Evolutionary conservation across 148 eudicot species (phyloP).

Genomic region (Limonium bicolor): DNA sequence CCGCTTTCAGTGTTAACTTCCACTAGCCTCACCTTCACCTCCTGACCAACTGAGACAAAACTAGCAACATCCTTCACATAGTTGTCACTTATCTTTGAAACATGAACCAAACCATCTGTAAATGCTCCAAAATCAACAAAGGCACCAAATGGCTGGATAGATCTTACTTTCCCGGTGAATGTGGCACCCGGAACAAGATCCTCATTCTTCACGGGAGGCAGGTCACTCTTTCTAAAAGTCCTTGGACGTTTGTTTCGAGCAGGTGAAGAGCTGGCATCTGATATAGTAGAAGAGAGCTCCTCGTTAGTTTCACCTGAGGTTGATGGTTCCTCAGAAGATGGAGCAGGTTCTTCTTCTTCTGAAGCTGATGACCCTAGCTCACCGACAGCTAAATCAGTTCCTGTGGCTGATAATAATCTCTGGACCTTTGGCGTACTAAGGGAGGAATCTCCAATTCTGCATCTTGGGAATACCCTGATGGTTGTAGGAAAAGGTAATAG

Average conservation of each 20-base stretch:
- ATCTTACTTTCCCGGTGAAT: slow-evolving; percentile 73
- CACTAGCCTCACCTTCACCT: slow-evolving; percentile 75
- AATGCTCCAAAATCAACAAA: slow-evolving; percentile 97
- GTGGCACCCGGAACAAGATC: slow-evolving; percentile 76
- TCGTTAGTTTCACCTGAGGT: slow-evolving; percentile 20
- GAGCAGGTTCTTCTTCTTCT: slow-evolving; percentile 23
- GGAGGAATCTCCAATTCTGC: too few species aligned
- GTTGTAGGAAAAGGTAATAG: slow-evolving; percentile 33
- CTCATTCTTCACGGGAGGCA: slow-evolving; percentile 91
- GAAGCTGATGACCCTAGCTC: slow-evolving; percentile 27
- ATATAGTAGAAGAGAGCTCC: slow-evolving; percentile 21
- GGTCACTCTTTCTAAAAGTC: slow-evolving; percentile 64
- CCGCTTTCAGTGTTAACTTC: slow-evolving; percentile 61
- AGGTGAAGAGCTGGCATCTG: slow-evolving; percentile 24
- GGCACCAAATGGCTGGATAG: slow-evolving; percentile 93
- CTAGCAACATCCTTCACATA: slow-evolving; percentile 76
- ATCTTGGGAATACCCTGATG: slow-evolving; percentile 36
- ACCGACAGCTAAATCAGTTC: slow-evolving; percentile 59
- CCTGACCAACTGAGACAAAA: slow-evolving; percentile 76
- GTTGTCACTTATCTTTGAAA: slow-evolving; percentile 60
- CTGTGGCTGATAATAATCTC: slow-evolving; percentile 35
- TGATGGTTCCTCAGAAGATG: slow-evolving; percentile 12
- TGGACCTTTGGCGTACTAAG: slow-evolving; percentile 14
- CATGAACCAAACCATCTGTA: slow-evolving; percentile 90
- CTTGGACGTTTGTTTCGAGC: slow-evolving; percentile 35